A percentile compares a stretch with the other conserved stretches of the same genome.
These are phyloP conservation scores for Solanum peruvianum DNA, from an alignment of 257 asterid genomes.

Conservation along the genomic window DNA sequence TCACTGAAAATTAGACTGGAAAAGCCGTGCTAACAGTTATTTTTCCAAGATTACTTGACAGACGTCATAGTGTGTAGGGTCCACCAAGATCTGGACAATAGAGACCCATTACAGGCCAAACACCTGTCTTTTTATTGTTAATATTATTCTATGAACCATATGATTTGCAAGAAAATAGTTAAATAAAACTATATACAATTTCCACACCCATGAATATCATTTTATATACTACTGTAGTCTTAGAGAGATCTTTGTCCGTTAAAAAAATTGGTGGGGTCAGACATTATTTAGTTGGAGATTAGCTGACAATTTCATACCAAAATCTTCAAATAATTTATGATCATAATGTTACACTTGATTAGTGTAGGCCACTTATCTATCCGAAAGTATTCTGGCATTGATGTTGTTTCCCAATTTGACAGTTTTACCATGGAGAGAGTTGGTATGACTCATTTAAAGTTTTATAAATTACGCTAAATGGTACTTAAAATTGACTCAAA, in stretches of 20 bases:
- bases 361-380: too few relatives aligned
- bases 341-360: too few relatives aligned
- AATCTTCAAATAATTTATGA: neutral
- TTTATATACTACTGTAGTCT: neutral
- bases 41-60: neutral
- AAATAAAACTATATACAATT: neutral
- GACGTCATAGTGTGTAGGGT: conserved; percentile 1
- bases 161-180: neutral
- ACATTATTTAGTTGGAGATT: neutral
- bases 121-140: conserved; percentile 19
- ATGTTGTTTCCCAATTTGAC: neutral
- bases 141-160: neutral
- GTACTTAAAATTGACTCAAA: neutral
- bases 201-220: neutral
- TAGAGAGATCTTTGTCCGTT: neutral
- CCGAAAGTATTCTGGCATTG: neutral
- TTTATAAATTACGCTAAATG: neutral
- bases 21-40: neutral
- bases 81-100: neutral
- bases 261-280: neutral
- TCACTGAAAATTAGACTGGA: conserved; percentile 2
- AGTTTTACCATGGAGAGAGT: neutral
- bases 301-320: neutral
- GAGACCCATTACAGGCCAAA: conserved; percentile 8
- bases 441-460: too few relatives aligned